These are phyloP conservation scores for Sarocladium kiliense DNA, from an alignment of 2,329 filamentous ascomycete genomes.

Conservation along the genomic window DNA sequence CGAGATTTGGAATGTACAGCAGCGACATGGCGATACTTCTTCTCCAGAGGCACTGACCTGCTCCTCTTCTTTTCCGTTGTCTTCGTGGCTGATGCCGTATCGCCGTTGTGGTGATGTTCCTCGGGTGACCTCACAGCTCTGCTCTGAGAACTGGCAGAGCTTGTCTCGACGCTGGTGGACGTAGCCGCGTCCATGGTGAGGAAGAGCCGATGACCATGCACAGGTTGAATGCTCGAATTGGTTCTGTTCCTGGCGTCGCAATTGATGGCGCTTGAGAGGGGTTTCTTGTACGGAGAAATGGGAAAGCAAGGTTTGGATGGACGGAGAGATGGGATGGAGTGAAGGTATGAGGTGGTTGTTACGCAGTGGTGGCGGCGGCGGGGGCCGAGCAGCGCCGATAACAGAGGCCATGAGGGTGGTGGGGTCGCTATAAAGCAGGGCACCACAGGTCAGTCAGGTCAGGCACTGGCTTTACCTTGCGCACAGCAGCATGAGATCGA, in stretches of 20 bases:
- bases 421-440: background rate
- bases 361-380: background rate
- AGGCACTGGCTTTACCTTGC: no score
- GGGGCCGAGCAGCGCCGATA: constrained; percentile 3
- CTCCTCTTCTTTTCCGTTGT: constrained; percentile 10
- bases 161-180: constrained; percentile 27
- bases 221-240: background rate
- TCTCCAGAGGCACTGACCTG: constrained; percentile 20
- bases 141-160: constrained; percentile 9
- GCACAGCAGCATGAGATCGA: no score
- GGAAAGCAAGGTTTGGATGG: background rate
- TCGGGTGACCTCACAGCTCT: constrained; percentile 16
- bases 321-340: background rate
- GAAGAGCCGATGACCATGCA: background rate
- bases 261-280: background rate
- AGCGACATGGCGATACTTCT: constrained; percentile 87
- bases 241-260: background rate
- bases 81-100: constrained; percentile 10
- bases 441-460: background rate
- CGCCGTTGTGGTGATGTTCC: background rate
- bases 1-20: constrained; percentile 71
- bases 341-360: constrained; percentile 5
- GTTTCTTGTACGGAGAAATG: background rate
- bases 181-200: constrained; percentile 28
- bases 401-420: background rate